Base-by-base conservation (phyloP, 2,329 filamentous ascomycete genomes). In the Pseudocercospora vitis region DNA sequence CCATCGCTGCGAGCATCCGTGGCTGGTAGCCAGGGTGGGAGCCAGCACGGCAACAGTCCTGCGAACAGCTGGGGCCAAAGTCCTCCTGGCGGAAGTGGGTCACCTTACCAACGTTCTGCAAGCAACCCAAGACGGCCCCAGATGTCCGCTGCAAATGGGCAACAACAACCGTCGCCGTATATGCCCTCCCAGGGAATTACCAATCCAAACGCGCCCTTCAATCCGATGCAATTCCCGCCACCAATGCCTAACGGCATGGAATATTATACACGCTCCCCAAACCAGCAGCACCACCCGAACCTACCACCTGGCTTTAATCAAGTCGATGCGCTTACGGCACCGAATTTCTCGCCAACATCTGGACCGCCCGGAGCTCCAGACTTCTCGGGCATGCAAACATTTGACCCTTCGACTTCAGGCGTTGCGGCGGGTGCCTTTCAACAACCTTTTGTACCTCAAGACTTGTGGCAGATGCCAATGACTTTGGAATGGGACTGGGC, bases 401-500 rank as follows among this genome's bases (percentile, higher is more conserved):
- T 42, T 12, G 37, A 42, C 8, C 37, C 37, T 21, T 42, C 37
- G 37, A 42, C 37, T 14, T 42, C 37, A 21, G 37, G 37, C 3
- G 37, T 42, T 12, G 37, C 24, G 14, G 49, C 33, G 8, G 59
- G 57, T 24, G 69, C 77, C 14, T 91, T 91, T 67, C 87, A 91
- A 65, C 88, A 95, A 62, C 91, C 91, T 0, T 87, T 96, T 65
- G 83, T 97, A 18, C 92, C 94, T 3, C 90, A 92, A 64, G 94
- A 97, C 72, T 73, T 97, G 21, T 99, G 94, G 84, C 88, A 92
- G 70, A 86, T 97, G 82, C 91, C 92, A 1, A 95, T 96, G 86
- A 95, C 89, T 2, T 80, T 97, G 18, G 92, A 97, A 68, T 96
- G 91, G 91, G 90, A 87, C 61, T 88, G 85, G 85, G 82, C 75